Evolutionary conservation across 805 yeast genomes (phyloP).

Genomic region (Wickerhamomyces chambardii): DNA sequence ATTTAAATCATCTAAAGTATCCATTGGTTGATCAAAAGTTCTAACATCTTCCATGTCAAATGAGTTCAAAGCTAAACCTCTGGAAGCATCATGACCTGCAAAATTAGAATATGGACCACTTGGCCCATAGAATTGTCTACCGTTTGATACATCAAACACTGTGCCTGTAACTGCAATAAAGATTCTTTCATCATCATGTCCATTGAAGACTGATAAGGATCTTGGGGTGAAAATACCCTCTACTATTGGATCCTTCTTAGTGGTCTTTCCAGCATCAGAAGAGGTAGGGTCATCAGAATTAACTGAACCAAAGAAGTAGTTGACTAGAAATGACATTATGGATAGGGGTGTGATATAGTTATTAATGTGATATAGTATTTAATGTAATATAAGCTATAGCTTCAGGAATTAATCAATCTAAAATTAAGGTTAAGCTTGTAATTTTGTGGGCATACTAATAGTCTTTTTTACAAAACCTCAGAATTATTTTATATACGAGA

Average conservation of each 20-base stretch:
- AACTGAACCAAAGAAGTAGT: constrained; percentile 16
- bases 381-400: too few species aligned
- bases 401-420: too few species aligned
- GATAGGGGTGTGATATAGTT: too few species aligned
- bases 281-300: constrained; percentile 14
- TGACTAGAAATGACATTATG: constrained; percentile 18
- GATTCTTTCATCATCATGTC: constrained; percentile 71
- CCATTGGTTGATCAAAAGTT: constrained; percentile 71
- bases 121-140: constrained; percentile 88
- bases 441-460: too few species aligned
- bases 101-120: constrained; percentile 91
- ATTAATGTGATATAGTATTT: too few species aligned
- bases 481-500: too few species aligned
- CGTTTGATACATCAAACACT: constrained; percentile 76
- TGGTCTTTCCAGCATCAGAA: constrained; percentile 3
- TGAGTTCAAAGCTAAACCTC: constrained; percentile 85
- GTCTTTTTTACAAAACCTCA: too few species aligned
- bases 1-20: constrained; percentile 52
- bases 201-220: constrained; percentile 69
- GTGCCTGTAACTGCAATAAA: constrained; percentile 79
- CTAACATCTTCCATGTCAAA: constrained; percentile 65
- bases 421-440: too few species aligned
- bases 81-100: constrained; percentile 93
- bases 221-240: constrained; percentile 60
- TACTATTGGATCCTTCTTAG: constrained; percentile 25